Conservation (phyloP, 1,284 basidiomycete species). For the Ustanciosporium gigantosporum region DNA sequence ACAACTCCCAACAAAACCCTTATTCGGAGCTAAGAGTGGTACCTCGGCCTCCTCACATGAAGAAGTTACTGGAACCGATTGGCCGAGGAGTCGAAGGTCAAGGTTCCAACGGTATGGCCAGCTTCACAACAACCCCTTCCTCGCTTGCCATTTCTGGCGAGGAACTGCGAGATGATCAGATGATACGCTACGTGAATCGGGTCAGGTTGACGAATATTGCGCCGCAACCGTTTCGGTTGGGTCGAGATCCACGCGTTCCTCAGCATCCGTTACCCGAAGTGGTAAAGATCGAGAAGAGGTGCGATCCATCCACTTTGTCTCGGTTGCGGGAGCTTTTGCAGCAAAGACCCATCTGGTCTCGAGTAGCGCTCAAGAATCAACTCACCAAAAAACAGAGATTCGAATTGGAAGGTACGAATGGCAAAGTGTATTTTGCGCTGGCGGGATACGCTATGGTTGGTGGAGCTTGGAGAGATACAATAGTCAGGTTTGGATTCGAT, state of each 20-base stretch:
- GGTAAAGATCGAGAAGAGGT: slow-evolving; percentile 17
- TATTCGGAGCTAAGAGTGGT: slow-evolving; percentile 37
- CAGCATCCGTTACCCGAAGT: slow-evolving; percentile 14
- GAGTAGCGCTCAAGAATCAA: slow-evolving; percentile 80
- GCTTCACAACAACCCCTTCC: background rate
- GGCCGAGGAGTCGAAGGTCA: too few relatives aligned
- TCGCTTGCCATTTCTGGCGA: background rate
- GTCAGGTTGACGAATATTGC: slow-evolving; percentile 31
- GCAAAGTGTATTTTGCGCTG: slow-evolving; percentile 64
- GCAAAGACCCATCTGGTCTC: slow-evolving; percentile 84
- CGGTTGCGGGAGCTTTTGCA: slow-evolving; percentile 53
- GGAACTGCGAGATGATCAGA: slow-evolving; percentile 1
- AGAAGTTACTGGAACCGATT: background rate
- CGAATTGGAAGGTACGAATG: slow-evolving; percentile 64
- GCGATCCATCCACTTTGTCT: slow-evolving; percentile 6
- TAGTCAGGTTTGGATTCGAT: slow-evolving; percentile 86
- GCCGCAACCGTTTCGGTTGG: slow-evolving; percentile 21
- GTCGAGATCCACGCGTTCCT: slow-evolving; percentile 11
- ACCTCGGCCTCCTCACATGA: slow-evolving; percentile 2
- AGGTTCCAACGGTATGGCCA: too few relatives aligned
- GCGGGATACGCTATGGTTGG: slow-evolving; percentile 82
- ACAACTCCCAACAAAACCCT: slow-evolving; percentile 42
- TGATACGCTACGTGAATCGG: slow-evolving; percentile 33
- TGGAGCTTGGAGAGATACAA: slow-evolving; percentile 88
- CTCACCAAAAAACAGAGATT: slow-evolving; percentile 72